Evolutionary conservation across 1,284 basidiomycete genomes (phyloP).

Genomic region (Xanthoconium separans): DNA sequence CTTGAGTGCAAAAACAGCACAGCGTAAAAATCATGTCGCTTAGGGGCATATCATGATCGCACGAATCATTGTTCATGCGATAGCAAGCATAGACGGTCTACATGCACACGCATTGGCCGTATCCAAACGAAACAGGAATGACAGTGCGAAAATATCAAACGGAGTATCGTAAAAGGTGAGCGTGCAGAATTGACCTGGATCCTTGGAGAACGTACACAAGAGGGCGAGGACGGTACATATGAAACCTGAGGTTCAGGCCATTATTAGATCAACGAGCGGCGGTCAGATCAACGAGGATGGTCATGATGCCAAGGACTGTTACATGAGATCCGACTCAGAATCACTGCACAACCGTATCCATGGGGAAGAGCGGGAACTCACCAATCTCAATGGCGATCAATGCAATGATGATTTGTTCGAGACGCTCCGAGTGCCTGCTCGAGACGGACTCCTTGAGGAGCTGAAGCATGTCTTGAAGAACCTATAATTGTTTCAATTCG

Average conservation of each 20-base stretch:
- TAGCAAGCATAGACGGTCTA: not conserved
- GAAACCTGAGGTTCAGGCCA: not conserved
- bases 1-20: not conserved
- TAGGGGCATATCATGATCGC: slow-evolving; percentile 1
- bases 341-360: slow-evolving; percentile 2
- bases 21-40: not conserved
- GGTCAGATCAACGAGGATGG: slow-evolving; percentile 69
- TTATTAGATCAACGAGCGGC: not conserved
- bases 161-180: slow-evolving; percentile 2
- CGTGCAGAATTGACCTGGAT: not conserved
- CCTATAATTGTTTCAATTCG: slow-evolving; percentile 41
- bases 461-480: slow-evolving; percentile 96
- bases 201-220: slow-evolving; percentile 3
- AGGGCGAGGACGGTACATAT: slow-evolving; percentile 6
- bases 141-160: slow-evolving; percentile 3
- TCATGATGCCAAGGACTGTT: slow-evolving; percentile 67
- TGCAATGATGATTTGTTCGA: slow-evolving; percentile 95
- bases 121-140: not conserved
- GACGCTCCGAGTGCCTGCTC: slow-evolving; percentile 85
- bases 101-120: not conserved
- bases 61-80: slow-evolving; percentile 1
- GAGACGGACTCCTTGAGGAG: slow-evolving; percentile 94
- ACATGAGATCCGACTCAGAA: slow-evolving; percentile 5
- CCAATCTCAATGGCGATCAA: slow-evolving; percentile 90
- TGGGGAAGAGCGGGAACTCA: slow-evolving; percentile 31